Evolutionary conservation across 164 flowering plant species (phyloP).

Genomic region (Vitis rotundifolia): DNA sequence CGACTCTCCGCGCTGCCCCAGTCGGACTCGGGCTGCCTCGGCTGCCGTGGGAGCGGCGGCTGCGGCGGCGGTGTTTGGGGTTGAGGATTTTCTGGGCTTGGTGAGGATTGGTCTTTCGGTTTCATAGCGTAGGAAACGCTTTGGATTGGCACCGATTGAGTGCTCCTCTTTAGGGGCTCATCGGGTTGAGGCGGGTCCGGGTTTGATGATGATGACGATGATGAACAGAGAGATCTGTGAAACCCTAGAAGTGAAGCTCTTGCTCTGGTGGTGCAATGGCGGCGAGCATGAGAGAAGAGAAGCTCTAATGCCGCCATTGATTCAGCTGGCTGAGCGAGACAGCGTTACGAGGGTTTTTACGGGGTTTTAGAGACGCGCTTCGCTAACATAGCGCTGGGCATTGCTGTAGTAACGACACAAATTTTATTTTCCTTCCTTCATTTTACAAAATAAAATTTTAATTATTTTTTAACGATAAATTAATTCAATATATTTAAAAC

Average conservation of each 20-base stretch:
- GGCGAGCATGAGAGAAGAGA: conserved; percentile 47
- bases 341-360: neutral
- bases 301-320: conserved; percentile 43
- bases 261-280: conserved; percentile 24
- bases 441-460: too few species aligned
- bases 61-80: conserved; percentile 8
- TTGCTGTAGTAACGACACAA: too few species aligned
- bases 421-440: too few species aligned
- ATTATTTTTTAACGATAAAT: neutral
- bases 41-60: neutral
- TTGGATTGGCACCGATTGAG: conserved; percentile 28
- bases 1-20: conserved; percentile 21
- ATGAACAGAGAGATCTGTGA: conserved; percentile 27
- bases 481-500: neutral
- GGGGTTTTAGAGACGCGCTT: neutral
- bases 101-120: conserved; percentile 34
- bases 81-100: conserved; percentile 14
- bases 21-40: conserved; percentile 1
- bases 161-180: conserved; percentile 7
- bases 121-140: conserved; percentile 65
- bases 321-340: neutral
- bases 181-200: conserved; percentile 3
- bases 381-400: too few species aligned
- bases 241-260: conserved; percentile 16
- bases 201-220: conserved; percentile 22